A percentile compares a stretch with the other conserved stretches of the same genome.
These are phyloP conservation scores for Monosporozyma aquatica DNA, from an alignment of 805 yeast species.

Conservation along the genomic window DNA sequence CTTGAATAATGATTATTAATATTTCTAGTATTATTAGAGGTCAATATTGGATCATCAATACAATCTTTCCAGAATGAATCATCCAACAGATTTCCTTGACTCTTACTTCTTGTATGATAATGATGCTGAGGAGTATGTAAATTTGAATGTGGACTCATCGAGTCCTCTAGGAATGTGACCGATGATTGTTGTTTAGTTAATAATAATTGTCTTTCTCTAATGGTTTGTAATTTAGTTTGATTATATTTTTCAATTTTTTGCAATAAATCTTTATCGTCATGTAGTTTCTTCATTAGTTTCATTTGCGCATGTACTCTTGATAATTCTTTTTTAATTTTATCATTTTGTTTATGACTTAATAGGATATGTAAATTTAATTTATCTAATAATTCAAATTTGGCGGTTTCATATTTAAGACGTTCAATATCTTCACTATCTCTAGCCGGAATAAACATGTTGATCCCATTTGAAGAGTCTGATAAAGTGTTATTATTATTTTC, in stretches of 20 bases:
- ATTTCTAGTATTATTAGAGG: background rate
- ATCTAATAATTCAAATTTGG: constrained; percentile 31
- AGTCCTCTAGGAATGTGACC: background rate
- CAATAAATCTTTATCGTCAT: constrained; percentile 26
- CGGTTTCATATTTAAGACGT: constrained; percentile 22
- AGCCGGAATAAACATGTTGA: background rate
- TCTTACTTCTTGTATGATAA: constrained; percentile 30
- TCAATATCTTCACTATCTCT: constrained; percentile 26
- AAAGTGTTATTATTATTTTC: background rate
- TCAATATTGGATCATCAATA: constrained; percentile 5
- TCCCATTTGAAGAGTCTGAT: background rate
- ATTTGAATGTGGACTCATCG: background rate
- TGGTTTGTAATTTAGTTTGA: constrained; percentile 13
- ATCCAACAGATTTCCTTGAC: constrained; percentile 19
- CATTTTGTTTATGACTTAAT: constrained; percentile 48
- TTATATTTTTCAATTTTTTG: constrained; percentile 17
- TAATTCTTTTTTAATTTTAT: constrained; percentile 43
- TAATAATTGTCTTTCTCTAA: constrained; percentile 15
- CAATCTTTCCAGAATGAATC: constrained; percentile 4
- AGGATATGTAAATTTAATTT: constrained; percentile 53
- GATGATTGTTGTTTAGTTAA: background rate
- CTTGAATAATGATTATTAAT: background rate
- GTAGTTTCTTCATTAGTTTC: constrained; percentile 39
- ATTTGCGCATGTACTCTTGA: constrained; percentile 51
- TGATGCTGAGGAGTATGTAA: constrained; percentile 13